Evolutionary conservation across 2,329 filamentous ascomycete species (phyloP), one percentile per base, ranked within the genome.

Genomic region (Verticillium zaregamsianum): DNA sequence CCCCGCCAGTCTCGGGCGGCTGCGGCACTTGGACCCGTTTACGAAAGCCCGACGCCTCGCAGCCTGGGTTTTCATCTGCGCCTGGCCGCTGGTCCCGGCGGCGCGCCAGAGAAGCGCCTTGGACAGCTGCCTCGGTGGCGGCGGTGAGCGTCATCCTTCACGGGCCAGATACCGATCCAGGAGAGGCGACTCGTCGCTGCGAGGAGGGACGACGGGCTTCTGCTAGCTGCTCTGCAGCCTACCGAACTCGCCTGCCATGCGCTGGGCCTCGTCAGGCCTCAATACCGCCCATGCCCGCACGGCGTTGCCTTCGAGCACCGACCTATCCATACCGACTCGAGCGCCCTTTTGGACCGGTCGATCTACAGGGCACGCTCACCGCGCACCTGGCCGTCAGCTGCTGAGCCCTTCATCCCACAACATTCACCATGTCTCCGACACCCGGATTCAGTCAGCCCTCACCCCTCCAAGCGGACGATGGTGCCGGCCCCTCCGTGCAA

Each of bases 401-500:
- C 20, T 25, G 45, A 52, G 45, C 45, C 45, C 45, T 52, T 52
- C 45, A 52, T 52, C 45, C 45, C 45, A 52, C 55, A 35, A 12
- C 57, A 15, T 40, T 32, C 25, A 32, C 28, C 57, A 58, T 63
- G 58, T 45, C 58, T 54, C 56, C 45, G 49, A 57, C 63, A 2
- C 59, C 58, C 12, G 28, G 32, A 20, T 58, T 49, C 35, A 57
- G 40, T 60, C 62, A 61, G 32, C 55, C 61, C 11, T 60, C 60
- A 58, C 62, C 63, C 39, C 64, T 55, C 62, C 63, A 64, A 65
- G 62, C 60, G 60, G 63, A 61, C 23, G 63, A 57, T 58, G 60
- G 64, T 59, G 61, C 59, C 31, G 17, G 57, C 11, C 33, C 59
- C 55, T 59, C 57, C 57, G 57, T 56, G 60, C 66, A 66, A 61